Conservation (phyloP, 495 filamentous ascomycete species). For the Penicillium goetzii region DNA sequence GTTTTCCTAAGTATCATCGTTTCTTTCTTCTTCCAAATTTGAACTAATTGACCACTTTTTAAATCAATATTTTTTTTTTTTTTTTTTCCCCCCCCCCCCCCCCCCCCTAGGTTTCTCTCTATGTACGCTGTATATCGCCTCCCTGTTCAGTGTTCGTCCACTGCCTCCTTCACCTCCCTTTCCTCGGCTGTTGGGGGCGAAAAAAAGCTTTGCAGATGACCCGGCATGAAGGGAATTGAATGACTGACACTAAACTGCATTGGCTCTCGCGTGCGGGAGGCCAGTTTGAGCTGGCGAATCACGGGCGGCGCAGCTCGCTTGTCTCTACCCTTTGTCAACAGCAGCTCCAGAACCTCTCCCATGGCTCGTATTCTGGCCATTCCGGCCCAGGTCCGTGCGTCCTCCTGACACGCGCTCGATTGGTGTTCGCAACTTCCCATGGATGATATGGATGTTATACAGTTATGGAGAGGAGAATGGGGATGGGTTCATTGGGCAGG, state of each 20-base stretch:
- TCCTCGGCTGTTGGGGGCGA: constrained; percentile 22
- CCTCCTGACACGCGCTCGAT: constrained; percentile 18
- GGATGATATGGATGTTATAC: neutral
- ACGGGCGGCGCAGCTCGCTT: constrained; percentile 26
- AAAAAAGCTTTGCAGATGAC: constrained; percentile 11
- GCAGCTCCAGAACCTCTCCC: constrained; percentile 14
- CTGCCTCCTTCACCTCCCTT: neutral
- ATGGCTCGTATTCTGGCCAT: constrained; percentile 33
- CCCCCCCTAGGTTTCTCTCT: no score
- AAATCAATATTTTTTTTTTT: no score
- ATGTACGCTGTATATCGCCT: neutral
- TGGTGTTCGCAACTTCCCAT: constrained; percentile 1
- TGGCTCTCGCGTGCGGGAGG: constrained; percentile 13
- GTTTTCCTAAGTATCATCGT: no score
- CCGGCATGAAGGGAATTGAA: constrained; percentile 6
- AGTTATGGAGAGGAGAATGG: neutral
- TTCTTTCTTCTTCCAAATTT: no score
- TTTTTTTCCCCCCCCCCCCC: neutral
- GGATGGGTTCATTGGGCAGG: constrained; percentile 10
- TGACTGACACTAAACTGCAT: neutral
- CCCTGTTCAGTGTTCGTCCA: no score
- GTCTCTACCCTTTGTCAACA: constrained; percentile 22
- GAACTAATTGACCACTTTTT: no score
- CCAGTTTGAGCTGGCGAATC: constrained; percentile 17
- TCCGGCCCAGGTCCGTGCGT: constrained; percentile 28